phyloP scores from a whole-genome alignment of 139 green algal genomes.

The Closterium sp. region DNA sequence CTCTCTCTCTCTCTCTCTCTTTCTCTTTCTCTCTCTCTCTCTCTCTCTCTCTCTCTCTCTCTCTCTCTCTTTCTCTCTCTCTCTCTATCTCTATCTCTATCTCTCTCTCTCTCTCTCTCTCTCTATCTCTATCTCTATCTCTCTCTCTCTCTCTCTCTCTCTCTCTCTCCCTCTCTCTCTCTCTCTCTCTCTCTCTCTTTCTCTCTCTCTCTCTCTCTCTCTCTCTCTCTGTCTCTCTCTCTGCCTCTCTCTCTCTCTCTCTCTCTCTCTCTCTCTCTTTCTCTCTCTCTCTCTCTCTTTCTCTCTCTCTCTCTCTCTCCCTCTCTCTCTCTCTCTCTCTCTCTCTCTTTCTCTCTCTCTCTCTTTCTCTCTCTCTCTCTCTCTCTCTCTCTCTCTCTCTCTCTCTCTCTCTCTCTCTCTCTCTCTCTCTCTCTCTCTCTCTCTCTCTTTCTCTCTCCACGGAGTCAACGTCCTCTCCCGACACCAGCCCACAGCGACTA shows the following conservation, averaged over 20 bases:
- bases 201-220: background rate
- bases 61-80: background rate
- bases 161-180: background rate
- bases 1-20: background rate
- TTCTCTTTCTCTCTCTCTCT: background rate
- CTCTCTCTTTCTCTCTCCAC: conserved; percentile 9
- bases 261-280: background rate
- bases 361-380: background rate
- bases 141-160: background rate
- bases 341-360: background rate
- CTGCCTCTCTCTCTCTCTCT: background rate
- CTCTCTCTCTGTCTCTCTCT: background rate
- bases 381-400: background rate
- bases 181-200: background rate
- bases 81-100: background rate
- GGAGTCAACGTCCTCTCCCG: no score
- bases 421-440: background rate
- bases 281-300: background rate
- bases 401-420: background rate
- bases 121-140: background rate
- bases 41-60: background rate
- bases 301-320: background rate
- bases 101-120: background rate
- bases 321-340: background rate
- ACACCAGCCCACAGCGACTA: no score